Base-by-base conservation (phyloP, 495 filamentous ascomycete species). In the Physcia stellaris region DNA sequence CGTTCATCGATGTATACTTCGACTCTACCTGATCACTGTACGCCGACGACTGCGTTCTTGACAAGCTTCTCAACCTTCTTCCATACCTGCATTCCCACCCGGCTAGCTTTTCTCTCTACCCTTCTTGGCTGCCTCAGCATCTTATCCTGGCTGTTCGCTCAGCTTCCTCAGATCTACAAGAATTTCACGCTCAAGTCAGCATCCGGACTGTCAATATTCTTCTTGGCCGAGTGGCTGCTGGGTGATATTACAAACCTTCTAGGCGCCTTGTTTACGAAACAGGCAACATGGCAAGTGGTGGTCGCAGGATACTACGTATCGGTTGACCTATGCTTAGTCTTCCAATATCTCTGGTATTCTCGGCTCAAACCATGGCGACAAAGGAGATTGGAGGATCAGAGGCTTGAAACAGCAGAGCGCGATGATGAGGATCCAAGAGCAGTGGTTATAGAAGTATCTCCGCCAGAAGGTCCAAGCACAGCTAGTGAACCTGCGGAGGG, bases 131-230 rank as follows among this genome's bases (percentile, higher is more conserved):
- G 66, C 1, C 54, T 75, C 42, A 79, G 73, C 49, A 82, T 83
- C 26, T 47, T 74, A 27, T 73, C 79, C 35, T 84, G 79, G 79
- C 62, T 84, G n/a, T 84, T 81, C 49, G 79, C 80, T 20, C 80
- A 83, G 53, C 57, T 83, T 15, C 79, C 79, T 2, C 79, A 84
- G 47, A 79, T 84, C 30, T 75, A 69, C 56, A 80, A 80, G 61
- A 84, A 84, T 52, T 73, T 71, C 46, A 63, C 64, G 32, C 49
- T 79, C 6, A 60, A 73, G 42, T 81, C 77, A 2, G 80, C 77
- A 0, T 74, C 77, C 4, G 79, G 79, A 4, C 52, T 84, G 28
- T 80, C 75, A 3, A 64, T 78, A 38, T 79, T 72, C 41, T 84
- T 84, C 49, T 55, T 84, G 27, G 58, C 71, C 1, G 76, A 80